Conservation (phyloP, 306 rosid species). For the Vigna mungo region DNA sequence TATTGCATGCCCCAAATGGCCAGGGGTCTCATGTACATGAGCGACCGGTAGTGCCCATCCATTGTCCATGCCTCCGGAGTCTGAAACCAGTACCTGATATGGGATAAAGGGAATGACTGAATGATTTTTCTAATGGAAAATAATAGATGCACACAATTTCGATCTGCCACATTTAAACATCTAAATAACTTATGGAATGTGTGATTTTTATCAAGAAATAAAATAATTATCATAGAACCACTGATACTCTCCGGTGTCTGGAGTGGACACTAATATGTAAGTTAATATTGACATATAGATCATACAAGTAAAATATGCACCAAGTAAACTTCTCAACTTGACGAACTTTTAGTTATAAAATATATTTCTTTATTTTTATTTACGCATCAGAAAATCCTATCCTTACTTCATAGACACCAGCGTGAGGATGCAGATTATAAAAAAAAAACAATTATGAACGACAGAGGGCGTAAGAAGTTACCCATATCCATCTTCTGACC, state of each 20-base stretch:
- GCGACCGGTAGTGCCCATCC: slow-evolving; percentile 91
- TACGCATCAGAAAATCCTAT: slow-evolving; percentile 18
- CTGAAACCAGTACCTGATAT: slow-evolving; percentile 86
- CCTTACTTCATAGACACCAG: background rate
- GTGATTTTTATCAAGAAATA: background rate
- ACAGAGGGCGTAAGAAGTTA: slow-evolving; percentile 49
- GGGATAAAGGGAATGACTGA: slow-evolving; percentile 8
- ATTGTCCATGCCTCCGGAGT: slow-evolving; percentile 96
- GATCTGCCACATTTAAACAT: slow-evolving; percentile 6
- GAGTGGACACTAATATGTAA: background rate
- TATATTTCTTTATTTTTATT: background rate
- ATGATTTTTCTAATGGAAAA: slow-evolving; percentile 18
- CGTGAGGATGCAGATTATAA: background rate
- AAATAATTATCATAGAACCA: background rate
- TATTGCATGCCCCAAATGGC: slow-evolving; percentile 96
- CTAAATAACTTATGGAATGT: background rate
- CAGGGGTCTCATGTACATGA: slow-evolving; percentile 93
- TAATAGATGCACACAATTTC: slow-evolving; percentile 11
- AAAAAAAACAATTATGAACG: background rate
- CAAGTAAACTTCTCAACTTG: no score
- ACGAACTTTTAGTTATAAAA: no score
- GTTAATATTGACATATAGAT: background rate
- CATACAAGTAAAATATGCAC: no score
- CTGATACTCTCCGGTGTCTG: background rate
- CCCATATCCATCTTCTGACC: slow-evolving; percentile 99